Conservation (phyloP, 495 filamentous ascomycete genomes). For the Thermothielavioides terrestris region DNA sequence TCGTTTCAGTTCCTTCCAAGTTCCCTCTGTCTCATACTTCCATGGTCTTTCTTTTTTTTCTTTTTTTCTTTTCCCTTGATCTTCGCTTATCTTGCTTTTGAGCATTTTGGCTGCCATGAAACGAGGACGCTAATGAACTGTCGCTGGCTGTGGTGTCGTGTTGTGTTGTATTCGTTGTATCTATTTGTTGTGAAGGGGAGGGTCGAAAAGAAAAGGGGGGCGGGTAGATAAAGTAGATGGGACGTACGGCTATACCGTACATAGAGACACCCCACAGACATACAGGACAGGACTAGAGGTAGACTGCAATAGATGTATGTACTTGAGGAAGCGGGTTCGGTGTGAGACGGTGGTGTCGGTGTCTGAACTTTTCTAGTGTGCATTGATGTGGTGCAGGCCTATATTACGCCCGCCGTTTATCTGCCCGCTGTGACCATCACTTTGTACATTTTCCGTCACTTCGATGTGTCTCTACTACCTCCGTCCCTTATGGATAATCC, state of each 20-base stretch:
- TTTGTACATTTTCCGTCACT: neutral
- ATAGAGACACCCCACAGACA: neutral
- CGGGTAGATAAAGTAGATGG: neutral
- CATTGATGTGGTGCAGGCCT: too few relatives aligned
- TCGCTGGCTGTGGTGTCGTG: neutral
- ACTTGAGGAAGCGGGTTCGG: too few relatives aligned
- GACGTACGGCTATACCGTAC: neutral
- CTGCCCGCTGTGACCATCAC: too few relatives aligned
- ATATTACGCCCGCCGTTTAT: too few relatives aligned
- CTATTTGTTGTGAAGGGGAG: neutral
- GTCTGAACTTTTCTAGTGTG: too few relatives aligned
- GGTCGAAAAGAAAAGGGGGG: neutral
- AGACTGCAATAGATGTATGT: slow-evolving; percentile 6
- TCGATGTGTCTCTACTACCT: neutral
- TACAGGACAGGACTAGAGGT: slow-evolving; percentile 1
- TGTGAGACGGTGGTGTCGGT: too few relatives aligned
- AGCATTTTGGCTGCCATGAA: neutral
- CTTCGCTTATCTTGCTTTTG: neutral
- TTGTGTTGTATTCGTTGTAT: slow-evolving; percentile 1
- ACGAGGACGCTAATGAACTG: neutral
- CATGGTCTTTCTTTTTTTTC: slow-evolving; percentile 5
- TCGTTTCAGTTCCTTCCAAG: neutral
- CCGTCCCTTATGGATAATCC: slow-evolving; percentile 8
- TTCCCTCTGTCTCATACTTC: neutral
- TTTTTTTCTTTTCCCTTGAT: neutral